phyloP scores from a whole-genome alignment of 345 rosid genomes.

The Citrus mangshanensis region DNA sequence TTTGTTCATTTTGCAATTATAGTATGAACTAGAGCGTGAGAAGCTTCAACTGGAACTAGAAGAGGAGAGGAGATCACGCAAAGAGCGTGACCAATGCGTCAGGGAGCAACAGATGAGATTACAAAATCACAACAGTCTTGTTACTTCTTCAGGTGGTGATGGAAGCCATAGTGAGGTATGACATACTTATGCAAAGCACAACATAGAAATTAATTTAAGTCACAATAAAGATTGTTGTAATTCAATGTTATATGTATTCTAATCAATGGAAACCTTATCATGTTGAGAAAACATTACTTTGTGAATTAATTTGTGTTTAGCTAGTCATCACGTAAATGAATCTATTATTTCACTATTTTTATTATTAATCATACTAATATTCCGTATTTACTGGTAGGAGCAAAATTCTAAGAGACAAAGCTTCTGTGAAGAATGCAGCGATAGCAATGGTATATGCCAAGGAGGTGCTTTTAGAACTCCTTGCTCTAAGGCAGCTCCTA shows the following conservation, averaged over 20 bases:
- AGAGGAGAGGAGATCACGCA: conserved; percentile 79
- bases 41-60: conserved; percentile 81
- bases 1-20: conserved; percentile 20
- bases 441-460: conserved; percentile 31
- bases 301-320: not conserved
- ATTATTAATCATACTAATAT: not conserved
- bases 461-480: conserved; percentile 62
- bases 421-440: conserved; percentile 39
- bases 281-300: not conserved
- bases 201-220: not conserved
- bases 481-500: conserved; percentile 54
- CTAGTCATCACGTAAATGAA: not conserved
- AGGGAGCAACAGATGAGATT: conserved; percentile 70
- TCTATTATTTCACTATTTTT: not conserved
- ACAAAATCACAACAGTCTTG: conserved; percentile 50
- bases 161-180: conserved; percentile 62
- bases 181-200: conserved; percentile 27
- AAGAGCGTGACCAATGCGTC: conserved; percentile 60
- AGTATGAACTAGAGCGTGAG: conserved; percentile 90
- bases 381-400: conserved; percentile 18
- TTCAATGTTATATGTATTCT: not conserved
- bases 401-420: conserved; percentile 38
- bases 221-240: not conserved
- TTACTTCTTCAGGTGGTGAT: conserved; percentile 42
- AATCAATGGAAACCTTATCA: not conserved